phyloP scores from a whole-genome alignment of 2,329 filamentous ascomycete species.

The Hypomyces perniciosus region DNA sequence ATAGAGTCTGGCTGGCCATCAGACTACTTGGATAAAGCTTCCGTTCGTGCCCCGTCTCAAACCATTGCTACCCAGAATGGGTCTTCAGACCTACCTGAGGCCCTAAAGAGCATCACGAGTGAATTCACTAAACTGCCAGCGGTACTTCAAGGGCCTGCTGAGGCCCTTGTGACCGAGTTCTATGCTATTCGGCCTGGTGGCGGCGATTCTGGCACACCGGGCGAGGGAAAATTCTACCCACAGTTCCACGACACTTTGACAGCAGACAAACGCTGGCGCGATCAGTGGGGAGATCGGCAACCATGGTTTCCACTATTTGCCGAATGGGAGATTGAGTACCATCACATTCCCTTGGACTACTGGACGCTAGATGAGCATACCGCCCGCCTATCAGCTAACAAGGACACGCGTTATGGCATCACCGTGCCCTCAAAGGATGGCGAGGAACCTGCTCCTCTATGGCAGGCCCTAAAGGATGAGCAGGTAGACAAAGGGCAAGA shows the following conservation, averaged over 20 bases:
- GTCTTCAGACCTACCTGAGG: background rate
- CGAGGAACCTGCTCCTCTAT: conserved; percentile 1
- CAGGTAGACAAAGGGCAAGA: conserved; percentile 12
- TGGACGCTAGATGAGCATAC: conserved; percentile 27
- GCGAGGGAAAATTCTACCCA: conserved; percentile 5
- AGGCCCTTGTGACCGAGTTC: conserved; percentile 7
- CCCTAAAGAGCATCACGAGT: background rate
- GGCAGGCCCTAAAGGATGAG: background rate
- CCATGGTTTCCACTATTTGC: conserved; percentile 36
- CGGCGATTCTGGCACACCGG: background rate
- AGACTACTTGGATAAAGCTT: conserved; percentile 27
- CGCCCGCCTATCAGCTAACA: conserved; percentile 10
- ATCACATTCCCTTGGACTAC: conserved; percentile 28
- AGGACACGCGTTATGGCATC: conserved; percentile 9
- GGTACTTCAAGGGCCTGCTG: background rate
- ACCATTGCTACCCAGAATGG: background rate
- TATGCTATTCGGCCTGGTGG: conserved; percentile 1
- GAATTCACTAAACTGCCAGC: background rate
- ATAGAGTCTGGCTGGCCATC: conserved; percentile 32
- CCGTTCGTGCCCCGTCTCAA: conserved; percentile 6
- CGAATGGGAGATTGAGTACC: conserved; percentile 40
- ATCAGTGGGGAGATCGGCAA: conserved; percentile 29
- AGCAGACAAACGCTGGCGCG: conserved; percentile 17
- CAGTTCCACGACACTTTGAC: conserved; percentile 12
- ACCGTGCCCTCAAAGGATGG: background rate